Evolutionary conservation across 345 rosid species (phyloP), one percentile per base, ranked within the genome.

Genomic region (Populus alba): DNA sequence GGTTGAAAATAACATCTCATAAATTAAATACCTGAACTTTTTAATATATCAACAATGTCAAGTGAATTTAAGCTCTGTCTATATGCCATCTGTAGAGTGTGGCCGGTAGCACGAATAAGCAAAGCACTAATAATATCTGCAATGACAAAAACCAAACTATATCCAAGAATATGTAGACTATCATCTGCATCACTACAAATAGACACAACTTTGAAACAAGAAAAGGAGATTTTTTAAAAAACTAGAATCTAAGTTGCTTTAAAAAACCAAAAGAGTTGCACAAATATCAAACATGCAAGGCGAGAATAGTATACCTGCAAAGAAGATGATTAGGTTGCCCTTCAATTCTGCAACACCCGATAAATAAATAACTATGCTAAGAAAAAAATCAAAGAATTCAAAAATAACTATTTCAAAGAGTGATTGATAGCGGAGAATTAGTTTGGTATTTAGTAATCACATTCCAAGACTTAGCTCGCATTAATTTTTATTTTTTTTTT

Each of bases 61-160:
- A 96, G 85, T 33, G 81, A 79, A 76, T 86, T 85, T 80, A 90
- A 87, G 80, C 87, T 88, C 70, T 79, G 83, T 62, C 76, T 80
- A 81, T 88, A 91, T 13, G 90, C 87, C 75, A 51, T 79, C 81
- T 87, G 93, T 66, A 96, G 92, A 70, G 77, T 86, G 79, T 77
- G 72, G 63, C 97, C 98, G 72, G 83, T 89, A 39, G 89, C 89
- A 39, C 97, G 89, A 84, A 96, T 84, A 79, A 96, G 91, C 89
- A 91, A 41, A 62, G 97, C 97, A 85, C 88, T 90, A 78, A 90
- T 66, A 75, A 96, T 76, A 90, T 96, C 98, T 87, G 95, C 94
- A 83, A 89, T 78, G 78, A 90, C 92, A 85, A 92, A 84, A 82
- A 92, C 84, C 87, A 96, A 89, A 86, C 98, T 96, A 89, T 84